Evolutionary conservation across 2,329 filamentous ascomycete genomes (phyloP).

Genomic region (Diaporthe caulivora): DNA sequence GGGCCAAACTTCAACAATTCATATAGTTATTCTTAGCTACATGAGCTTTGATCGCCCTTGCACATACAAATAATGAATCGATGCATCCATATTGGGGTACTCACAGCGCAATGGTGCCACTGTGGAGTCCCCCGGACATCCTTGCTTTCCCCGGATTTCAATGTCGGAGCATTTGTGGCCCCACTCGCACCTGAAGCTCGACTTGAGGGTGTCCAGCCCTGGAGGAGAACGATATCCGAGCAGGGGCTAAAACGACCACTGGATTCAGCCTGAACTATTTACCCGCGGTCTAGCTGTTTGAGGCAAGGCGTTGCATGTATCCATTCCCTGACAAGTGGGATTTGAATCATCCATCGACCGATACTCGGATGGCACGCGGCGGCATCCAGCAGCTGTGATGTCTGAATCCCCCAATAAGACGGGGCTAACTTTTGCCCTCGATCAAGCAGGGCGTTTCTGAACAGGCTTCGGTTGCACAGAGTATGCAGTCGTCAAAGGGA

Average conservation of each 20-base stretch:
- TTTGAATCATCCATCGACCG: not conserved
- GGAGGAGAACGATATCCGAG: not conserved
- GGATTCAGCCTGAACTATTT: constrained; percentile 25
- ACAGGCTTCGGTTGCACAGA: not conserved
- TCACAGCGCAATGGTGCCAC: not conserved
- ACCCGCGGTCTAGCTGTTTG: constrained; percentile 7
- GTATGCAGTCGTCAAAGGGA: too few species aligned
- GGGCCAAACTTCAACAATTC: not conserved
- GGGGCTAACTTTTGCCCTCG: not conserved
- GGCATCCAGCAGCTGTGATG: not conserved
- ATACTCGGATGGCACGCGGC: too few species aligned
- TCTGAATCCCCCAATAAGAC: not conserved
- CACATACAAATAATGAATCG: not conserved
- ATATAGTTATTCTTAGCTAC: not conserved
- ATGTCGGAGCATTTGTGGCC: not conserved
- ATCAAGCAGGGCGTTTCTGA: not conserved
- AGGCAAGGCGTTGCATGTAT: not conserved
- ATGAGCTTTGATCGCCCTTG: not conserved
- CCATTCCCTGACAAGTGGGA: too few species aligned
- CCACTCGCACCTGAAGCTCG: not conserved
- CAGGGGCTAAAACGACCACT: not conserved
- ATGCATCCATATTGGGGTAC: not conserved
- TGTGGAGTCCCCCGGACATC: not conserved
- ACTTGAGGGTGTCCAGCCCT: not conserved
- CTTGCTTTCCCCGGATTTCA: constrained; percentile 24